Percentiles rank a stretch among this genome's conserved stretches.
Conservation (phyloP, 495 filamentous ascomycete species). For the Xylona heveae region DNA sequence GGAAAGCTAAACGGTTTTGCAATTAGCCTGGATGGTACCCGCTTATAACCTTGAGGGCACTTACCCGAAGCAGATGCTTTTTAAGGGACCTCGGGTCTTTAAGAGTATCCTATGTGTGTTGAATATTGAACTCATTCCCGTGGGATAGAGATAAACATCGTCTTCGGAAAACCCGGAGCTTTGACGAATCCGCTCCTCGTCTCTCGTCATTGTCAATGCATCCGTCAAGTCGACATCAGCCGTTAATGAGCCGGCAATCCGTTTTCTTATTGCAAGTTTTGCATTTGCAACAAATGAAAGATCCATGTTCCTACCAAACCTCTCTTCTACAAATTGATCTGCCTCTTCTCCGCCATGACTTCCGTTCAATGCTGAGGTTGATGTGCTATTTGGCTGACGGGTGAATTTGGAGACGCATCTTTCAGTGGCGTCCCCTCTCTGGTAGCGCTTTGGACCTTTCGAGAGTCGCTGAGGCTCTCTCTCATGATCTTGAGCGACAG, state of each 20-base stretch:
- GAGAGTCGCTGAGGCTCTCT: constrained; percentile 7
- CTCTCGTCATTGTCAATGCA: constrained; percentile 24
- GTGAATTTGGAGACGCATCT: constrained; percentile 1
- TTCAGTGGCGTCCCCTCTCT: constrained; percentile 33
- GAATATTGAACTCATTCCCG: constrained; percentile 90
- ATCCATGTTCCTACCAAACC: constrained; percentile 82
- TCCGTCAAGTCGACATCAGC: constrained; percentile 47
- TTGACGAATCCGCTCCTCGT: constrained; percentile 14
- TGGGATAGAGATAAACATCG: constrained; percentile 74
- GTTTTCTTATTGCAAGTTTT: constrained; percentile 61
- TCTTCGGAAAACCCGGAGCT: constrained; percentile 59
- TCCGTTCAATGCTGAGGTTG: constrained; percentile 9
- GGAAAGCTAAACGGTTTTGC: constrained; percentile 44
- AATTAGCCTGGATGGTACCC: constrained; percentile 15
- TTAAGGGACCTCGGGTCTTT: constrained; percentile 29
- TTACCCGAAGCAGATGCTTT: constrained; percentile 52
- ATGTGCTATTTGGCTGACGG: constrained; percentile 3
- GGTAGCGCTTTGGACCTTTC: constrained; percentile 31
- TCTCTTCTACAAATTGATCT: constrained; percentile 73
- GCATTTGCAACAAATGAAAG: constrained; percentile 55
- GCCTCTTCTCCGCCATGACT: constrained; percentile 36
- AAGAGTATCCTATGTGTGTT: constrained; percentile 59
- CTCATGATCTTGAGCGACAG: constrained; percentile 6
- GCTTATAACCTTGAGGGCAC: constrained; percentile 1
- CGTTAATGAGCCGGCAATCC: constrained; percentile 74